These are phyloP conservation scores for Amaranthus palmeri DNA, from an alignment of 148 eudicot species.

Conservation along the genomic window DNA sequence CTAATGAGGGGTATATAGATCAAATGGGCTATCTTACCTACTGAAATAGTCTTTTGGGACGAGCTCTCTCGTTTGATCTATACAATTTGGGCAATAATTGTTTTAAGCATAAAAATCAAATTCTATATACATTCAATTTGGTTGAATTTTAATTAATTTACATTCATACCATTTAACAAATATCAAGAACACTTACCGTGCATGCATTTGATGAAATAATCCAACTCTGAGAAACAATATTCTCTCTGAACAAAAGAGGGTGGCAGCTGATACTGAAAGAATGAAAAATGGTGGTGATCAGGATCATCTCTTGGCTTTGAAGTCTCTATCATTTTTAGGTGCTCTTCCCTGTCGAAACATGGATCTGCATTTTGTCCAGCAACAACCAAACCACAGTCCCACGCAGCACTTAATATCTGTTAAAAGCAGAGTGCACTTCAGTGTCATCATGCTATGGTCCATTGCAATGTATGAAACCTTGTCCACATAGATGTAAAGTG, in stretches of 20 bases:
- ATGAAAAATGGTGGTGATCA: constrained; percentile 44
- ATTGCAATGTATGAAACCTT: too few species aligned
- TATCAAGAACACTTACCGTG: constrained; percentile 44
- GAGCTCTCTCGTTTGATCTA: too few species aligned
- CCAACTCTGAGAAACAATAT: constrained; percentile 52
- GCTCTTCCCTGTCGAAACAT: constrained; percentile 57
- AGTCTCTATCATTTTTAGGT: constrained; percentile 41
- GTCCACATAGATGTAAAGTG: too few species aligned
- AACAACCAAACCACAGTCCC: constrained; percentile 57
- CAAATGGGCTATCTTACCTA: too few species aligned
- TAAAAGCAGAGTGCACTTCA: background rate
- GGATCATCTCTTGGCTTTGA: constrained; percentile 71
- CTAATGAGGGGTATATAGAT: too few species aligned
- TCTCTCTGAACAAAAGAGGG: constrained; percentile 40
- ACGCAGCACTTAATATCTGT: constrained; percentile 60
- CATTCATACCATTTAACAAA: background rate
- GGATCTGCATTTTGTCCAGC: constrained; percentile 59
- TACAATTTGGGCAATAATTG: too few species aligned
- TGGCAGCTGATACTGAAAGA: constrained; percentile 51
- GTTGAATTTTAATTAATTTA: background rate
- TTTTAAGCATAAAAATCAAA: background rate
- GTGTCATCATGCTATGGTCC: background rate
- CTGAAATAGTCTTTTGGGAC: too few species aligned
- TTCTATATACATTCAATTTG: background rate
- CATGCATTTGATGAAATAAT: constrained; percentile 53